Evolutionary conservation across 2,329 filamentous ascomycete genomes (phyloP).

Genomic region (Fusarium paranaense): DNA sequence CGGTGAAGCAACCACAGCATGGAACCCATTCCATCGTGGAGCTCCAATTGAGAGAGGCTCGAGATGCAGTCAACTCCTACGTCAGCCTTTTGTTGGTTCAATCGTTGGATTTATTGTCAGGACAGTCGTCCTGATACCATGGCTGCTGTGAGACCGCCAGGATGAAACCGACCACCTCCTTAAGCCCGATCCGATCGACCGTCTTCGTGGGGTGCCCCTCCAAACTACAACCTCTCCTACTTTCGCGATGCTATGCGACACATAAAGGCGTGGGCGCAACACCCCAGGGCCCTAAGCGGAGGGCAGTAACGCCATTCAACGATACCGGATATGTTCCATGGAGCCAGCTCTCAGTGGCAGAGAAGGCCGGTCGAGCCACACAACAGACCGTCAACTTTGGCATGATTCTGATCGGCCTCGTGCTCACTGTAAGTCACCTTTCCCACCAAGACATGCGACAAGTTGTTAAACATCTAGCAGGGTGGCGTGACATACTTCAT

Average conservation of each 20-base stretch:
- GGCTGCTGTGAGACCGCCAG: constrained; percentile 52
- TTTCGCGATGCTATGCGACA: constrained; percentile 68
- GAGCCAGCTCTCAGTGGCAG: constrained; percentile 77
- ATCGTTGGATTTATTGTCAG: constrained; percentile 13
- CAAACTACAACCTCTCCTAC: constrained; percentile 51
- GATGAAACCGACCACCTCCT: constrained; percentile 59
- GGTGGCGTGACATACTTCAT: constrained; percentile 82
- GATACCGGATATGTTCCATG: constrained; percentile 87
- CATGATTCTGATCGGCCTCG: constrained; percentile 78
- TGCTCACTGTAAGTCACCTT: constrained; percentile 73
- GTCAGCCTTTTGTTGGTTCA: not conserved
- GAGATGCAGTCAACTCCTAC: not conserved
- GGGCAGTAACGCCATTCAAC: constrained; percentile 83
- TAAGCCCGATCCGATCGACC: constrained; percentile 51
- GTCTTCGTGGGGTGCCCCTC: constrained; percentile 43
- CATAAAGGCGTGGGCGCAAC: constrained; percentile 59
- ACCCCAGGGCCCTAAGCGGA: constrained; percentile 64
- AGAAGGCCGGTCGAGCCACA: constrained; percentile 86
- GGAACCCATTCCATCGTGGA: not conserved
- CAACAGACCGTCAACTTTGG: constrained; percentile 93
- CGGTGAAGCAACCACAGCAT: constrained; percentile 46
- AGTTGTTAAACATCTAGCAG: constrained; percentile 55
- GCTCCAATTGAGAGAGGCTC: not conserved
- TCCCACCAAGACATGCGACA: not conserved
- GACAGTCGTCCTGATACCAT: constrained; percentile 45